phyloP scores from a whole-genome alignment of 2,329 filamentous ascomycete genomes.

The Cyphellophora attinorum region DNA sequence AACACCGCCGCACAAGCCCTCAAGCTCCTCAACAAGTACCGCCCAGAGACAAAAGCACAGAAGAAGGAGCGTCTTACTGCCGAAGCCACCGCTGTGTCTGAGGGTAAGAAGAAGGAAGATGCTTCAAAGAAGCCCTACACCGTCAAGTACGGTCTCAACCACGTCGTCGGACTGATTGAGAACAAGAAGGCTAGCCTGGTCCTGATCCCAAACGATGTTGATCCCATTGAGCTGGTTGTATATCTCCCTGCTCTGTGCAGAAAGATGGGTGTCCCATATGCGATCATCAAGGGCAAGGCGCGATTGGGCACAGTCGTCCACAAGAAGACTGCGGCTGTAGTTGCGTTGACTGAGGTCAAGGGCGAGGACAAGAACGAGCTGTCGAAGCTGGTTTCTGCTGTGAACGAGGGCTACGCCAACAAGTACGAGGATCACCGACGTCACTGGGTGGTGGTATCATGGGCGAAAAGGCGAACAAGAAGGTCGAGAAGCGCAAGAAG shows the following conservation, averaged over 20 bases:
- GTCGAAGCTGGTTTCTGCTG: constrained; percentile 85
- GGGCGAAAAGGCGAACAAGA: constrained; percentile 81
- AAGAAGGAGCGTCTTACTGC: constrained; percentile 99
- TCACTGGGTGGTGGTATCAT: constrained; percentile 99
- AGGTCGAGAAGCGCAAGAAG: constrained; percentile 82
- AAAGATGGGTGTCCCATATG: constrained; percentile 99
- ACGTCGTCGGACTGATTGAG: constrained; percentile 93
- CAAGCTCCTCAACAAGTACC: constrained; percentile 99
- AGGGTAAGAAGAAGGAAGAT: constrained; percentile 99
- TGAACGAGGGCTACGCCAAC: constrained; percentile 97
- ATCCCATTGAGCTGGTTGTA: constrained; percentile 98
- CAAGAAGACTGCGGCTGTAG: constrained; percentile 99
- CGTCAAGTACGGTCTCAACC: constrained; percentile 99
- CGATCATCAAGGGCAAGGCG: constrained; percentile 99
- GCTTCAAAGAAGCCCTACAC: constrained; percentile 99
- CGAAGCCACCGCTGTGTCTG: constrained; percentile 94
- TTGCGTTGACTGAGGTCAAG: constrained; percentile 93
- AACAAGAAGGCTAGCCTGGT: constrained; percentile 99
- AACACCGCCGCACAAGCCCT: constrained; percentile 94
- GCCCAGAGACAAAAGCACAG: constrained; percentile 96
- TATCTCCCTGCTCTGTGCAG: constrained; percentile 98
- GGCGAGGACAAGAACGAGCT: constrained; percentile 97
- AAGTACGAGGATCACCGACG: constrained; percentile 86
- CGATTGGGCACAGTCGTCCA: constrained; percentile 97
- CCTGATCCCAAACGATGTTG: constrained; percentile 98